Evolutionary conservation across 495 filamentous ascomycete genomes (phyloP), one percentile per base, ranked within the genome.

Genomic region (Poronia punctata): DNA sequence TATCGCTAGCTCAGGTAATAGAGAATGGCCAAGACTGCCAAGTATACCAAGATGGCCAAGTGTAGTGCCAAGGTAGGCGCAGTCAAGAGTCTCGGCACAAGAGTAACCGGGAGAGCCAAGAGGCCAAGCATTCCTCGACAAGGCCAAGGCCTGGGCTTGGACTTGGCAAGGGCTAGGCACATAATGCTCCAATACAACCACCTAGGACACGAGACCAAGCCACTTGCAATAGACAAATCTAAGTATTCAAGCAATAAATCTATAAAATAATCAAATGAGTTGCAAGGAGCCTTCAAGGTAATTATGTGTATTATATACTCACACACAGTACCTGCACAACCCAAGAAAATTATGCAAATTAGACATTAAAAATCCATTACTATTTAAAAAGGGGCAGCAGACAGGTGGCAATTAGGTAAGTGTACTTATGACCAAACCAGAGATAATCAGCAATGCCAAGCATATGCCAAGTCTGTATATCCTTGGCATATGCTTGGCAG

Each of bases 361-460:
- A 14, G 28, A 14, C 28, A 14, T 9, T 14, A 31, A 31, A 14
- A 29, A n/a, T 29, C 11, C 27, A 31, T 15, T 31, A 17, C 29
- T 12, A 16, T 17, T 31, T 31, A 17, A 16, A 31, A 8, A 16
- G 5, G 19, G 23, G 22, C 9, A 9, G 5, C 9, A 5, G 6
- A 18, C n/a, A n/a, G n/a, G 10, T 9, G 25, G 16, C 23, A 11
- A 8, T 20, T 19, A 29, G 25, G 32, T 31, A 20, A 31, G 7
- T 12, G 14, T 3, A n/a, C 18, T 25, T 19, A 27, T 17, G 10
- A 21, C 19, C 14, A 24, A 17, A 29, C 39, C 50, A 45, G 48
- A 57, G 54, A 57, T 51, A 57, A 54, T 57, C 55, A 52, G 40
- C 54, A 57, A 61, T 38, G 48, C 54, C 54, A 53, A 53, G 50